Evolutionary conservation across 2,329 filamentous ascomycete species (phyloP), one percentile per base, ranked within the genome.

Genomic region (Myriangium duriaei): DNA sequence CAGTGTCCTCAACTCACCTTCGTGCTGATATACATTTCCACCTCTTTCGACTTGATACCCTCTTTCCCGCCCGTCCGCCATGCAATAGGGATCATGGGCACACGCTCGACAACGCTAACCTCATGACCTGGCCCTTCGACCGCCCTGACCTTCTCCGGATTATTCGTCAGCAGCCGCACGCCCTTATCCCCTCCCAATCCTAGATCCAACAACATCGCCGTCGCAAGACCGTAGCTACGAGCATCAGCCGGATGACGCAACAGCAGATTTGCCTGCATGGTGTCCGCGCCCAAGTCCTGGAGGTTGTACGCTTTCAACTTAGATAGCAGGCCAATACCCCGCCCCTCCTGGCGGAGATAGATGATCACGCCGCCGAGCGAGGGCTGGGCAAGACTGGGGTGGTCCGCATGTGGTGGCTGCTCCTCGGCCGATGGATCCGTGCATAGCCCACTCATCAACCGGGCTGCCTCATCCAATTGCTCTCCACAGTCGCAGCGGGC

Each of bases 271-370:
- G 91, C 91, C 62, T 98, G 86, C 24, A 96, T 92, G 0, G 91
- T 98, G 60, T 98, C 91, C n/a, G 82, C 87, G 0, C 91, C 91
- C 16, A 98, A 67, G 61, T 98, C 91, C 58, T 98, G 91, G 30
- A 98, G 67, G 54, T 98, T 98, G 61, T 98, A 98, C 4, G 91
- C 91, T 62, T 98, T 96, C 28, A 98, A 70, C 61, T 98, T 98
- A 63, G 94, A 87, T 2, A 84, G 81, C 0, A 98, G 70, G 0
- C 91, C 91, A 47, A 98, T 98, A 2, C 91, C 91, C 15, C 91
- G 81, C 0, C 91, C 91, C 63, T 98, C 91, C 60, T 98, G 91
- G 14, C 91, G 79, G 14, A 98, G 69, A 55, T 98, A 98, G 49
- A 98, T 79, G 47, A 98, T 94, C 38, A 94, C 86, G 21, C 91